phyloP scores from a whole-genome alignment of 208 protist species.

The Acanthamoeba sp. region DNA sequence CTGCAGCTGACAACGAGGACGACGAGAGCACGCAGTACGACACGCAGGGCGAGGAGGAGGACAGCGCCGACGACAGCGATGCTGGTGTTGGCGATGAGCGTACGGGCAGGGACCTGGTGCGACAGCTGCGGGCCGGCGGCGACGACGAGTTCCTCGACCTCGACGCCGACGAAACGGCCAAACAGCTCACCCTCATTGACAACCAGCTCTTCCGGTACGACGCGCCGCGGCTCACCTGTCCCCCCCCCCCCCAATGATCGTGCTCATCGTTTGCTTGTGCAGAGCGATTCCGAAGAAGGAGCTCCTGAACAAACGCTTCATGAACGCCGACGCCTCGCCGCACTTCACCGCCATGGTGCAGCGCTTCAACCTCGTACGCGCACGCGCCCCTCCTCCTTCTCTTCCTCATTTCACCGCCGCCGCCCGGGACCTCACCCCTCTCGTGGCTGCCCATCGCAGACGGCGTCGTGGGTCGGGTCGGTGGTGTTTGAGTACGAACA shows the following conservation, averaged over 20 bases:
- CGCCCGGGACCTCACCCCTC: too few species aligned
- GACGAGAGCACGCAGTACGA: conserved; percentile 6
- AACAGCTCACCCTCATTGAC: conserved; percentile 49
- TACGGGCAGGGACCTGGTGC: background rate
- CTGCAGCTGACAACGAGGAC: conserved; percentile 22
- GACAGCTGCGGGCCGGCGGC: background rate
- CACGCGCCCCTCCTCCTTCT: background rate
- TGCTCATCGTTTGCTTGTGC: background rate
- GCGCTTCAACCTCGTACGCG: conserved; percentile 58
- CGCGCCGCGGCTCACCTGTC: background rate
- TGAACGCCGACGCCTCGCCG: background rate
- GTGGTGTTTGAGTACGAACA: conserved; percentile 7
- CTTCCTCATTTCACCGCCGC: too few species aligned
- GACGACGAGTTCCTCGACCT: conserved; percentile 59
- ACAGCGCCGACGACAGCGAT: conserved; percentile 44
- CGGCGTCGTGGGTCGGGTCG: conserved; percentile 28
- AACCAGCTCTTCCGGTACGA: conserved; percentile 46
- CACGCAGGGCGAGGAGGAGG: conserved; percentile 44
- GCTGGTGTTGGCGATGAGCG: background rate
- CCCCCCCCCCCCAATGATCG: background rate
- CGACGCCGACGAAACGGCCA: conserved; percentile 24
- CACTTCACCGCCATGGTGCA: conserved; percentile 65
- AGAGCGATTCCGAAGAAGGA: conserved; percentile 44
- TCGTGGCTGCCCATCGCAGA: too few species aligned
- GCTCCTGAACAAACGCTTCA: conserved; percentile 58